phyloP scores from a whole-genome alignment of 2,329 filamentous ascomycete species.

The Aureobasidium sp. region DNA sequence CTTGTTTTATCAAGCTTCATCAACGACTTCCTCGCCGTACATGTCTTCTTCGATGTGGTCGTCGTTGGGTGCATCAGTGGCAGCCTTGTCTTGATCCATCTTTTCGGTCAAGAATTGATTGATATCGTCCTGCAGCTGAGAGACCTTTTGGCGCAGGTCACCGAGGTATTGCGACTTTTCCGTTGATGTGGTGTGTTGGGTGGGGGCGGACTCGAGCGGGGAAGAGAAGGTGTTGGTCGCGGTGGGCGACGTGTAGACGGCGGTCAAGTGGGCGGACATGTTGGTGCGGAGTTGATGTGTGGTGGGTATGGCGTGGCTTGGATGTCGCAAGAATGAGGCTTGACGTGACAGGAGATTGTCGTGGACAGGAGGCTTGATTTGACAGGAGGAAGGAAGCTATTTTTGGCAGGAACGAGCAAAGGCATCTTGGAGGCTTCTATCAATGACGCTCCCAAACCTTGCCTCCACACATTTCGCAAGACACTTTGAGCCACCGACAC shows the following conservation, averaged over 20 bases:
- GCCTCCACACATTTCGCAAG: background rate
- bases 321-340: no score
- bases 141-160: slow-evolving; percentile 47
- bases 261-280: slow-evolving; percentile 15
- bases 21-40: slow-evolving; percentile 73
- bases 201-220: slow-evolving; percentile 15
- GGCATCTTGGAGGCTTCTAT: background rate
- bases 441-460: background rate
- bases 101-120: slow-evolving; percentile 63
- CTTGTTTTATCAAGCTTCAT: slow-evolving; percentile 37
- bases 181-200: slow-evolving; percentile 24
- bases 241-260: slow-evolving; percentile 20
- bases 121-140: slow-evolving; percentile 53
- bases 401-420: background rate
- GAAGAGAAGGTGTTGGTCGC: slow-evolving; percentile 18
- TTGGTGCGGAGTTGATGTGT: background rate
- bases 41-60: slow-evolving; percentile 53
- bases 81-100: slow-evolving; percentile 64
- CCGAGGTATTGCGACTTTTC: slow-evolving; percentile 53
- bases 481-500: background rate
- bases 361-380: no score
- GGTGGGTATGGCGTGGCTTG: no score
- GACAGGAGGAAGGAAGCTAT: background rate
- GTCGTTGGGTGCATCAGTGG: slow-evolving; percentile 28
- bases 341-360: no score